Evolutionary conservation across 2,329 filamentous ascomycete genomes (phyloP).

Genomic region (Nigrospora osmanthi): DNA sequence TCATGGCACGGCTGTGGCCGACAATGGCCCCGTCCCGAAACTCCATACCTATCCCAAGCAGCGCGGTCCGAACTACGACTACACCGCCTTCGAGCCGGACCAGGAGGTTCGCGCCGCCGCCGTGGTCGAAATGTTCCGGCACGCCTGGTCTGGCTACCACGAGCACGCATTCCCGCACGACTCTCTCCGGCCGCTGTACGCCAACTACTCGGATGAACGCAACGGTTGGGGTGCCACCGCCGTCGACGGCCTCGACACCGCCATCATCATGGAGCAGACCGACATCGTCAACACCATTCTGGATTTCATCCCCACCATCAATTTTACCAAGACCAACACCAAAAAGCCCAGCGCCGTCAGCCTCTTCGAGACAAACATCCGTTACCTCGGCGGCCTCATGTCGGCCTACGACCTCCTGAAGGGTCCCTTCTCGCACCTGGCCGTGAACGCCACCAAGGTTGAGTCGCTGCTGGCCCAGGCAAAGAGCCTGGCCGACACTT

Average conservation of each 20-base stretch:
- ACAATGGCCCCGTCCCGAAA: background rate
- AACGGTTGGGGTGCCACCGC: slow-evolving; percentile 1
- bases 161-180: background rate
- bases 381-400: background rate
- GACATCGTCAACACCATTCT: slow-evolving; percentile 2
- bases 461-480: background rate
- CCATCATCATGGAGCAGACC: slow-evolving; percentile 2
- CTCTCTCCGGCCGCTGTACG: slow-evolving; percentile 1
- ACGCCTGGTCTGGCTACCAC: background rate
- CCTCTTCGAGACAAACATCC: slow-evolving; percentile 1
- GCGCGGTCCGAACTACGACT: background rate
- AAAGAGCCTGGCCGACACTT: background rate
- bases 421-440: background rate
- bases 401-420: background rate
- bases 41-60: background rate
- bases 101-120: background rate
- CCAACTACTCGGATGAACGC: slow-evolving; percentile 2
- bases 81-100: background rate
- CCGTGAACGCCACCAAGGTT: background rate
- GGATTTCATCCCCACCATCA: background rate
- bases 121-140: background rate
- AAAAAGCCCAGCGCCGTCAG: background rate
- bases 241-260: background rate
- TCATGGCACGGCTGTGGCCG: background rate
- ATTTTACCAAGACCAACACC: slow-evolving; percentile 3